Conservation (phyloP, 1,139 yeast species). For the Candida sp. region DNA sequence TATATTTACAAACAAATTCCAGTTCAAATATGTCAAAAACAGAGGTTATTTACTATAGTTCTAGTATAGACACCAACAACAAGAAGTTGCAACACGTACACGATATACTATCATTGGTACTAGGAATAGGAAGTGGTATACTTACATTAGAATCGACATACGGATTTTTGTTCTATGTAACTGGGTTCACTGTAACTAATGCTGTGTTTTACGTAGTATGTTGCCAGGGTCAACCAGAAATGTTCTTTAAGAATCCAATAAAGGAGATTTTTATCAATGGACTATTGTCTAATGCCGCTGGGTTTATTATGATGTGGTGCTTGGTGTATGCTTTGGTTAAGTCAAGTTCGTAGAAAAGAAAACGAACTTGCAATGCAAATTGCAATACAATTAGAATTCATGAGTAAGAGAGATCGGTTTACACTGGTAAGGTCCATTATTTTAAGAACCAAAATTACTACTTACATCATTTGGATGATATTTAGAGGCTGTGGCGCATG, state of each 20-base stretch:
- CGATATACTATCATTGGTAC: slow-evolving; percentile 61
- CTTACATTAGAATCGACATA: slow-evolving; percentile 60
- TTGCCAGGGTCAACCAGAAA: slow-evolving; percentile 39
- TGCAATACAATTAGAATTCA: too few relatives aligned
- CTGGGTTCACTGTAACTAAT: slow-evolving; percentile 45
- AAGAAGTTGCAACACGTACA: slow-evolving; percentile 50
- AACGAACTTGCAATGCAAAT: too few relatives aligned
- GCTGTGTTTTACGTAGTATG: slow-evolving; percentile 36
- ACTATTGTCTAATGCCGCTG: slow-evolving; percentile 57
- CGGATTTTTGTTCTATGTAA: slow-evolving; percentile 61
- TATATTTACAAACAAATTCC: background rate
- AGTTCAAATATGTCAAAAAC: background rate
- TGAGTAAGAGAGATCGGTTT: too few relatives aligned
- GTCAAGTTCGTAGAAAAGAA: slow-evolving; percentile 9
- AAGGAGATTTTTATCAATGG: slow-evolving; percentile 56
- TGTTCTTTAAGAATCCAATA: slow-evolving; percentile 53
- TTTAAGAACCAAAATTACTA: too few relatives aligned
- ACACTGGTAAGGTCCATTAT: too few relatives aligned
- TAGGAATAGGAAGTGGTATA: slow-evolving; percentile 74
- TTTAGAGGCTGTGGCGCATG: too few relatives aligned
- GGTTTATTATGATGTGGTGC: slow-evolving; percentile 85
- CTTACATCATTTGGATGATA: too few relatives aligned
- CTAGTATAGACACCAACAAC: slow-evolving; percentile 30
- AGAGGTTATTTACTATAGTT: slow-evolving; percentile 13
- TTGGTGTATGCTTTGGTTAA: slow-evolving; percentile 64